A percentile compares a stretch with the other conserved stretches of the same genome.
phyloP scores from a whole-genome alignment of 2,329 filamentous ascomycete genomes.

The Claviceps citrina region DNA sequence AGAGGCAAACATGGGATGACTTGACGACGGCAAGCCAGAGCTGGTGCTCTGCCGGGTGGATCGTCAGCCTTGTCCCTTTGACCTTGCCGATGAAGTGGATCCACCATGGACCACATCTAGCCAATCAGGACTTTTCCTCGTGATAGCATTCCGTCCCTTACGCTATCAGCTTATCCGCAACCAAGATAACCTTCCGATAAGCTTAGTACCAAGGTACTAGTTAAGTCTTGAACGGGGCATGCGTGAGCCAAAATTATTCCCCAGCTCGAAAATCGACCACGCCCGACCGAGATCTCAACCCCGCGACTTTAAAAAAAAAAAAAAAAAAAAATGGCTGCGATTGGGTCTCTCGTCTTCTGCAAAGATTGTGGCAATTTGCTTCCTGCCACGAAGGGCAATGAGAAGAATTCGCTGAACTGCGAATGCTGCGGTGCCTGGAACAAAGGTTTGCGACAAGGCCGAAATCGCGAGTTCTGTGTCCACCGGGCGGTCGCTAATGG shows the following conservation, averaged over 20 bases:
- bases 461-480: background rate
- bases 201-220: no score
- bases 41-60: background rate
- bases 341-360: constrained; percentile 87
- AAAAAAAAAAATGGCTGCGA: constrained; percentile 55
- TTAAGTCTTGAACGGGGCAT: no score
- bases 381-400: constrained; percentile 61
- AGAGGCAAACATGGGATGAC: background rate
- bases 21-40: background rate
- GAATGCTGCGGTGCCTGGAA: constrained; percentile 76
- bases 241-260: background rate
- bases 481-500: background rate
- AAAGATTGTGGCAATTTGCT: constrained; percentile 82
- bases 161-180: constrained; percentile 18
- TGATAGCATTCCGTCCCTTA: constrained; percentile 9
- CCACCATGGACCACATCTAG: background rate
- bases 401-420: constrained; percentile 64
- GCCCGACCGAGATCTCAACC: no score
- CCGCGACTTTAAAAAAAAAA: no score
- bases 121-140: constrained; percentile 10
- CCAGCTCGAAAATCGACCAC: background rate
- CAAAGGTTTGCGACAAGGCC: constrained; percentile 41
- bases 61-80: background rate
- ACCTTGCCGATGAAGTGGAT: constrained; percentile 1
- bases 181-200: constrained; percentile 1